These are phyloP conservation scores for Penicillium italicum DNA, from an alignment of 2,329 filamentous ascomycete species.

Conservation along the genomic window DNA sequence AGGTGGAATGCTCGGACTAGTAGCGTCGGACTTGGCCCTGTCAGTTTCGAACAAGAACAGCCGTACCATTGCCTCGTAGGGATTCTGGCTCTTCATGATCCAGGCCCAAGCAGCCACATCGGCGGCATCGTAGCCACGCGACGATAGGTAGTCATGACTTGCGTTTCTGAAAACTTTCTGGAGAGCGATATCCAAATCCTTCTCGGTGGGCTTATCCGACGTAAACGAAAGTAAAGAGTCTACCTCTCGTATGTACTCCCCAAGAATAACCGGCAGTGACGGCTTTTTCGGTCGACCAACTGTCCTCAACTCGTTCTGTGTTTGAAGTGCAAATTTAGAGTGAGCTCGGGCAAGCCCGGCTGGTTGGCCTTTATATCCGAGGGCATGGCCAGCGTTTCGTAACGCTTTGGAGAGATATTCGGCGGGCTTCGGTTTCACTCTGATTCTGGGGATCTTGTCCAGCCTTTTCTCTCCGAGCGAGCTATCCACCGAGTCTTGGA, in stretches of 20 bases:
- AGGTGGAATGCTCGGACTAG: slow-evolving; percentile 34
- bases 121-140: slow-evolving; percentile 32
- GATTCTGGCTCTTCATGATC: slow-evolving; percentile 40
- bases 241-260: slow-evolving; percentile 38
- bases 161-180: slow-evolving; percentile 32
- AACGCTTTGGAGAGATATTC: slow-evolving; percentile 32
- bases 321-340: neutral
- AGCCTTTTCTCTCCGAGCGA: neutral
- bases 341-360: slow-evolving; percentile 1
- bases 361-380: slow-evolving; percentile 5
- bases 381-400: slow-evolving; percentile 19
- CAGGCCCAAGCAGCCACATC: slow-evolving; percentile 49
- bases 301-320: slow-evolving; percentile 5
- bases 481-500: neutral
- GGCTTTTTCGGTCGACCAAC: slow-evolving; percentile 17
- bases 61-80: slow-evolving; percentile 37
- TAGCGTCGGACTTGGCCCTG: neutral
- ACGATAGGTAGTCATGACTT: slow-evolving; percentile 29
- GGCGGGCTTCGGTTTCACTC: slow-evolving; percentile 25
- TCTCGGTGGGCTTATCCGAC: neutral
- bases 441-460: neutral
- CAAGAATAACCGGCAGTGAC: slow-evolving; percentile 37
- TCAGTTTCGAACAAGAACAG: slow-evolving; percentile 33
- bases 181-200: slow-evolving; percentile 28
- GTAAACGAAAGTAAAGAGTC: slow-evolving; percentile 27